phyloP scores from a whole-genome alignment of 2,329 filamentous ascomycete species.

The Penicillium sp. region DNA sequence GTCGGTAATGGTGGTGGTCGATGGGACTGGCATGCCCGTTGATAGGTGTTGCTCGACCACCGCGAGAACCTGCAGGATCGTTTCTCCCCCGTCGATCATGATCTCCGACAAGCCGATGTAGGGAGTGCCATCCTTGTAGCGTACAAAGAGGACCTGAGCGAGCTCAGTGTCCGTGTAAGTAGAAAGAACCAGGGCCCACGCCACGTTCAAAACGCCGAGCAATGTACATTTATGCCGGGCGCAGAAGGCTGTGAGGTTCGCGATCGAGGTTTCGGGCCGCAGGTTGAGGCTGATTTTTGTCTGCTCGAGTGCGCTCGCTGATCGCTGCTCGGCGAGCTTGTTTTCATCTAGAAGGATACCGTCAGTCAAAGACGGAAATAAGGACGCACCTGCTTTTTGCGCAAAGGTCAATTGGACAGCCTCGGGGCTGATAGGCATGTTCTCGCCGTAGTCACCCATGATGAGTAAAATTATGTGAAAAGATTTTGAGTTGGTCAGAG shows the following conservation, averaged over 20 bases:
- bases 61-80: background rate
- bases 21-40: constrained; percentile 1
- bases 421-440: background rate
- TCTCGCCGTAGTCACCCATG: constrained; percentile 2
- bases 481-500: too few relatives aligned
- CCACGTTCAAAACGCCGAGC: constrained; percentile 1
- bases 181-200: constrained; percentile 1
- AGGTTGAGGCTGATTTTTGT: constrained; percentile 1
- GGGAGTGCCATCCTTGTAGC: background rate
- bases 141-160: background rate
- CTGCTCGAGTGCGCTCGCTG: background rate
- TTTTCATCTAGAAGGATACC: constrained; percentile 1
- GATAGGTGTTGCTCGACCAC: background rate
- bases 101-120: constrained; percentile 1
- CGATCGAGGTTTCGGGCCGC: background rate
- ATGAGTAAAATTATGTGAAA: background rate
- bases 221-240: background rate
- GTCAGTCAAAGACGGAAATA: constrained; percentile 2
- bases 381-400: constrained; percentile 1
- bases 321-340: background rate
- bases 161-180: background rate
- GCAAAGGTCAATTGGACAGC: background rate
- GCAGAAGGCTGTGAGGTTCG: background rate
- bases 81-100: constrained; percentile 1
- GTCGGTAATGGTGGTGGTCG: background rate